A percentile compares a stretch with the other conserved stretches of the same genome.
Evolutionary conservation across 75 land plant species (phyloP).

Genomic region (Selaginella tamariscina): DNA sequence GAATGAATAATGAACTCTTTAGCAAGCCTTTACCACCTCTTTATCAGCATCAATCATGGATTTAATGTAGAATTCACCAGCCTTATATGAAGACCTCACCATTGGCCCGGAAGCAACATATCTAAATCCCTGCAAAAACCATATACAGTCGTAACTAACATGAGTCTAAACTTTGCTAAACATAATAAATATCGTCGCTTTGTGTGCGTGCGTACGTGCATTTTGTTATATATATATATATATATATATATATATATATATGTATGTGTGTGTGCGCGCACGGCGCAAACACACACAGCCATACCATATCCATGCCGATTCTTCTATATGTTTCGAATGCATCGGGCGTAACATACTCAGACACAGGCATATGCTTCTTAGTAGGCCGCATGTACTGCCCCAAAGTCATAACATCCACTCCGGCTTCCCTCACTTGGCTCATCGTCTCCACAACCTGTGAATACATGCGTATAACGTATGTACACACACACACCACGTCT

Average conservation of each 20-base stretch:
- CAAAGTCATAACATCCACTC: constrained; percentile 97
- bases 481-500: too few species aligned
- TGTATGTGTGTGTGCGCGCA: too few species aligned
- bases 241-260: too few species aligned
- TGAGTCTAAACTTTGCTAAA: background rate
- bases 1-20: too few species aligned
- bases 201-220: too few species aligned
- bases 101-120: constrained; percentile 97
- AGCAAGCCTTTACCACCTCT: constrained; percentile 17
- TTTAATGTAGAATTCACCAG: constrained; percentile 90
- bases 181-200: too few species aligned
- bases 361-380: constrained; percentile 93
- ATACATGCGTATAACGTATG: background rate
- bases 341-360: constrained; percentile 90
- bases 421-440: constrained; percentile 85
- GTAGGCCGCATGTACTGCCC: constrained; percentile 99
- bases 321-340: constrained; percentile 76
- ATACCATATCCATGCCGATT: constrained; percentile 85
- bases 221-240: too few species aligned
- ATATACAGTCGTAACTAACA: background rate
- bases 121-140: constrained; percentile 62
- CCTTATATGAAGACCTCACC: constrained; percentile 97
- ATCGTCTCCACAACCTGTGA: constrained; percentile 62
- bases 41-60: constrained; percentile 91
- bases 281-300: too few species aligned